These are phyloP conservation scores for Penicillium cataractarum DNA, from an alignment of 495 filamentous ascomycete genomes.

Conservation along the genomic window DNA sequence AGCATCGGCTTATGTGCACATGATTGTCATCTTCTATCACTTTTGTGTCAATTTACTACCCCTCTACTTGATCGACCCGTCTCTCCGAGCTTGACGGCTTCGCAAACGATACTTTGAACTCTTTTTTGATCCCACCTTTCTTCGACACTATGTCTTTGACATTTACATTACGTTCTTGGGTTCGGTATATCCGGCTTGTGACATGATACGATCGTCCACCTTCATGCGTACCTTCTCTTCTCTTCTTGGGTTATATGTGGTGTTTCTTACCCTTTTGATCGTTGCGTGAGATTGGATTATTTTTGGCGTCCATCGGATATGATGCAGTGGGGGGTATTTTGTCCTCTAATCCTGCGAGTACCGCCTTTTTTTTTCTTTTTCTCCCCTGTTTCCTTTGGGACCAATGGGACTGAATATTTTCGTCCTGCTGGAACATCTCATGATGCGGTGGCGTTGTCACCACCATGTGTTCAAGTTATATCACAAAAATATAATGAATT, in stretches of 20 bases:
- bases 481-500: conserved; percentile 12
- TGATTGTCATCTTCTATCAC: conserved; percentile 26
- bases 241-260: conserved; percentile 22
- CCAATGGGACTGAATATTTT: neutral
- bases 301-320: conserved; percentile 25
- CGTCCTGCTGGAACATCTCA: conserved; percentile 15
- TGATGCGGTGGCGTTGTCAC: neutral
- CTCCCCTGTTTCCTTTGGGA: neutral
- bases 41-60: conserved; percentile 20
- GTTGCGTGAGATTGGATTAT: conserved; percentile 13
- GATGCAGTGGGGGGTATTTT: conserved; percentile 14
- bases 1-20: conserved; percentile 34
- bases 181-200: conserved; percentile 4
- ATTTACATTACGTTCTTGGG: conserved; percentile 2
- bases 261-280: conserved; percentile 8
- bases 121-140: conserved; percentile 9
- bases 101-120: conserved; percentile 2
- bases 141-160: conserved; percentile 1
- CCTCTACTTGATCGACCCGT: conserved; percentile 19
- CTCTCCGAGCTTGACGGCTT: conserved; percentile 10
- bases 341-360: conserved; percentile 13
- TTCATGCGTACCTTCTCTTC: conserved; percentile 12
- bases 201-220: conserved; percentile 21
- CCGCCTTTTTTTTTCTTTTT: neutral
- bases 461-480: neutral